phyloP scores from a whole-genome alignment of 2,329 filamentous ascomycete species.

The Dothideomycetes sp. region DNA sequence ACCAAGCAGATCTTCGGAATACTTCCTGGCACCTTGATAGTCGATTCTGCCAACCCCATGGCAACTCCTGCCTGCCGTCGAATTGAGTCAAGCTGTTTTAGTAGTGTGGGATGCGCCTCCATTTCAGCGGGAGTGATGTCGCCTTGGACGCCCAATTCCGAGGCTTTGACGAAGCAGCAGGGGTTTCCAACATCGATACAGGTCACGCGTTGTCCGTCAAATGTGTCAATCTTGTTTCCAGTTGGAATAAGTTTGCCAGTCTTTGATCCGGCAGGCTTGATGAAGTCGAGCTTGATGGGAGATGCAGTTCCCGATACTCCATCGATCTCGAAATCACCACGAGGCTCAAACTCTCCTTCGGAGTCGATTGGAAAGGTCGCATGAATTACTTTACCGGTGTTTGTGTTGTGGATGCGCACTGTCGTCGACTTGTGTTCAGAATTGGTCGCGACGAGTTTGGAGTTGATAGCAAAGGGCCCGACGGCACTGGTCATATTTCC shows the following conservation, averaged over 20 bases:
- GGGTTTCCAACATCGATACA: constrained; percentile 56
- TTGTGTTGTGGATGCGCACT: constrained; percentile 59
- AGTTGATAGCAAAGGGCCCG: constrained; percentile 53
- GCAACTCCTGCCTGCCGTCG: constrained; percentile 44
- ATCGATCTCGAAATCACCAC: constrained; percentile 50
- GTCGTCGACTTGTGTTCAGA: constrained; percentile 28
- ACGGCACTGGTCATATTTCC: too few species aligned
- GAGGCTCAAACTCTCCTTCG: constrained; percentile 31
- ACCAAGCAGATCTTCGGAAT: constrained; percentile 55
- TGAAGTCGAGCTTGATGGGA: constrained; percentile 48
- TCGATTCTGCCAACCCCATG: constrained; percentile 47
- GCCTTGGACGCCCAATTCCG: constrained; percentile 39
- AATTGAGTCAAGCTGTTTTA: constrained; percentile 47
- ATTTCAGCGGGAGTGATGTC: constrained; percentile 45
- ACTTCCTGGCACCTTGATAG: constrained; percentile 38
- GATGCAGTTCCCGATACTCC: constrained; percentile 51
- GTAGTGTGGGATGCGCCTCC: constrained; percentile 35
- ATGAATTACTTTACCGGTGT: constrained; percentile 54
- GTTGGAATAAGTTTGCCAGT: constrained; percentile 54
- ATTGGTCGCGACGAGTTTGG: constrained; percentile 32
- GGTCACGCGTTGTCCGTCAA: constrained; percentile 39
- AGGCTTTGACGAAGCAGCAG: constrained; percentile 48
- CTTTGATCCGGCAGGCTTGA: constrained; percentile 46
- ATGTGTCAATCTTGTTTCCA: constrained; percentile 40
- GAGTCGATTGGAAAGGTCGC: constrained; percentile 46